These are phyloP conservation scores for Blastobotrys americana DNA, from an alignment of 805 yeast genomes.

Conservation along the genomic window DNA sequence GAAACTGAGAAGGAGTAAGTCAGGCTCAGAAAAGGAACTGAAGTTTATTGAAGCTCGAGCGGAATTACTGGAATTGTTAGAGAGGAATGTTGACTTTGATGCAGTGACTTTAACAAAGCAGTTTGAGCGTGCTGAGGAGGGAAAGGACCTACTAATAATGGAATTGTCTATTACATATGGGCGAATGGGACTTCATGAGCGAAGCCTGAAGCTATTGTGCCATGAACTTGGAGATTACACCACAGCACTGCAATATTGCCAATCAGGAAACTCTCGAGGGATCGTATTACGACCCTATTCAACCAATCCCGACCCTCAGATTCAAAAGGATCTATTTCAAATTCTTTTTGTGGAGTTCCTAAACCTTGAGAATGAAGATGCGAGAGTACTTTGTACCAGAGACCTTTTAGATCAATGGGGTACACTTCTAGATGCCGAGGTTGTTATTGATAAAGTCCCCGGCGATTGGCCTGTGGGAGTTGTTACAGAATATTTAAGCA, in stretches of 20 bases:
- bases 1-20: slow-evolving; percentile 2
- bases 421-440: slow-evolving; percentile 22
- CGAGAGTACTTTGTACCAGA: slow-evolving; percentile 20
- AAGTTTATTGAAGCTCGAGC: slow-evolving; percentile 19
- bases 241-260: slow-evolving; percentile 30
- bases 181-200: slow-evolving; percentile 28
- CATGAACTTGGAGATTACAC: slow-evolving; percentile 29
- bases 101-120: slow-evolving; percentile 19
- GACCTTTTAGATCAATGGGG: slow-evolving; percentile 27
- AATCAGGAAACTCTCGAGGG: slow-evolving; percentile 18
- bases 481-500: slow-evolving; percentile 21
- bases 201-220: slow-evolving; percentile 29
- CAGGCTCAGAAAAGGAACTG: slow-evolving; percentile 7
- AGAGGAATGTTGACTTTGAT: slow-evolving; percentile 21
- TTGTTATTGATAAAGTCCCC: slow-evolving; percentile 26
- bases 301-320: slow-evolving; percentile 11
- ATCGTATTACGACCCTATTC: slow-evolving; percentile 8
- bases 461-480: slow-evolving; percentile 29
- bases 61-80: slow-evolving; percentile 22
- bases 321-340: slow-evolving; percentile 23
- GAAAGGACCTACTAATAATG: slow-evolving; percentile 20
- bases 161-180: slow-evolving; percentile 31
- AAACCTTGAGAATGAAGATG: slow-evolving; percentile 16
- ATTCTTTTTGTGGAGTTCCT: slow-evolving; percentile 25
- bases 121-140: slow-evolving; percentile 24